Evolutionary conservation across 176 grass and related monocot species (phyloP).

Genomic region (Paspalum notatum): DNA sequence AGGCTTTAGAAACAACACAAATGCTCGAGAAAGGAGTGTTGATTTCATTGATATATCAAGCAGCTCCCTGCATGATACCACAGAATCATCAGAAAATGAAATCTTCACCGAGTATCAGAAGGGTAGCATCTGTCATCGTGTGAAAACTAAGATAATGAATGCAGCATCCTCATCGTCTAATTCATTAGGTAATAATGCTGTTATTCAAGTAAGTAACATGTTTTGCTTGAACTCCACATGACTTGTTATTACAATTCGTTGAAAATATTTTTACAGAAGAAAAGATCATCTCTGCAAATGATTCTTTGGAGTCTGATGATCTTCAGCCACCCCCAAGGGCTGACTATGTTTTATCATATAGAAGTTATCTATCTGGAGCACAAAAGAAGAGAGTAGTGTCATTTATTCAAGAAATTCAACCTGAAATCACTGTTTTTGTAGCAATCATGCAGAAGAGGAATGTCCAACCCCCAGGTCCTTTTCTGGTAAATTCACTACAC

Average conservation of each 20-base stretch:
- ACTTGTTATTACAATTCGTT: not conserved
- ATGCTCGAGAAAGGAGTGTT: not conserved
- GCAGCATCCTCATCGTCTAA: constrained; percentile 4
- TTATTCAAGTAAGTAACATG: not conserved
- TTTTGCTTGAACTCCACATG: not conserved
- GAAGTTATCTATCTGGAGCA: constrained; percentile 18
- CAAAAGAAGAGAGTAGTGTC: constrained; percentile 27
- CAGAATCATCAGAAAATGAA: not conserved
- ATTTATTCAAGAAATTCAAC: constrained; percentile 22
- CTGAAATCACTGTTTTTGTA: constrained; percentile 31
- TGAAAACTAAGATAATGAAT: not conserved
- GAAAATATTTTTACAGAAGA: not conserved
- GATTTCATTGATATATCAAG: not conserved
- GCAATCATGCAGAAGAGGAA: constrained; percentile 33
- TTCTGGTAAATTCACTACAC: constrained; percentile 31
- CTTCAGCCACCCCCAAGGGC: not conserved
- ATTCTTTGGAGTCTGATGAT: constrained; percentile 4
- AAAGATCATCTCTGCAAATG: not conserved
- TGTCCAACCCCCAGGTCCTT: not conserved
- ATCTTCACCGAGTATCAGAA: not conserved
- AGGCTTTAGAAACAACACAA: not conserved
- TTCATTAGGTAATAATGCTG: constrained; percentile 32
- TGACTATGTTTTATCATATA: constrained; percentile 20
- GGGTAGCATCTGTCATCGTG: not conserved
- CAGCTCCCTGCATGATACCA: not conserved